Conservation (phyloP, 331 rosid species). For the Saraca asoca region DNA sequence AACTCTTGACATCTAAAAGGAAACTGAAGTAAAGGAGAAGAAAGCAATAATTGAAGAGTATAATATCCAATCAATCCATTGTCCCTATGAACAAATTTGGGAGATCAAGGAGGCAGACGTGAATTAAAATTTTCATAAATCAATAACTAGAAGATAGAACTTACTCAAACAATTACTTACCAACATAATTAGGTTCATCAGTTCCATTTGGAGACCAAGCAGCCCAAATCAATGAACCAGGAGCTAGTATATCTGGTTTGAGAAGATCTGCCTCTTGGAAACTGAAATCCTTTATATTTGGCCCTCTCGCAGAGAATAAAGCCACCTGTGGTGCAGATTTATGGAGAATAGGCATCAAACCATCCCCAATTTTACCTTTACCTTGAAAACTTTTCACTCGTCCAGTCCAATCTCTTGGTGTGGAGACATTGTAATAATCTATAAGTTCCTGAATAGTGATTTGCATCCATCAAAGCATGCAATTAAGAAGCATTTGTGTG, state of each 20-base stretch:
- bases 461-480: conserved; percentile 35
- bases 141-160: conserved; percentile 8
- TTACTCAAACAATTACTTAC: conserved; percentile 43
- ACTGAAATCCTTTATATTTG: conserved; percentile 87
- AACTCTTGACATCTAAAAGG: too few species aligned
- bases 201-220: conserved; percentile 99
- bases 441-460: conserved; percentile 72
- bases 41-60: too few species aligned
- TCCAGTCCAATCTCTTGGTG: conserved; percentile 97
- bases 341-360: conserved; percentile 85
- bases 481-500: conserved; percentile 14
- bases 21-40: too few species aligned
- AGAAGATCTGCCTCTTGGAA: conserved; percentile 98
- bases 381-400: conserved; percentile 87
- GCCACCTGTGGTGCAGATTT: conserved; percentile 99
- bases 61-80: too few species aligned
- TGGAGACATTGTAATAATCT: conserved; percentile 81
- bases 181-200: conserved; percentile 90
- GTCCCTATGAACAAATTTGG: too few species aligned
- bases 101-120: too few species aligned
- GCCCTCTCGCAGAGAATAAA: conserved; percentile 90
- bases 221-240: conserved; percentile 98
- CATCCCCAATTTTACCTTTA: conserved; percentile 85
- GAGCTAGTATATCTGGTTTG: conserved; percentile 96
- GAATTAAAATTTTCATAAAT: too few species aligned